Base-by-base conservation (phyloP, 768 basidiomycete species). In the Lactarius hengduanensis region DNA sequence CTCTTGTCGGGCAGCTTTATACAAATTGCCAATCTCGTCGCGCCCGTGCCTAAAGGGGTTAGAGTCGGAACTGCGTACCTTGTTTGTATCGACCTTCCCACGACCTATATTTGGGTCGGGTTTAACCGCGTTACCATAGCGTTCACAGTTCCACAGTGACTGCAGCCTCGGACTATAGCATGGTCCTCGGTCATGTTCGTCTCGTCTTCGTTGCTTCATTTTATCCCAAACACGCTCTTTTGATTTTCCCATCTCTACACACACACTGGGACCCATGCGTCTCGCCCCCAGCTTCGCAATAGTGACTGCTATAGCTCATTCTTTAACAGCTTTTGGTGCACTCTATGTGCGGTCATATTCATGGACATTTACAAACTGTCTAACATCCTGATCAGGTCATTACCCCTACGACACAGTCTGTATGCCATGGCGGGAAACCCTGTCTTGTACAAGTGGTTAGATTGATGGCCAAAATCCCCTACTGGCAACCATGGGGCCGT, bases 401-500 rank as follows among this genome's bases (percentile, higher is more conserved):
- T 11, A 43, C 13, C 26, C 70, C 70, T 9, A 45, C 32, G 20
- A 5, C n/a, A 20, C 53, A 26, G 9, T 59, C 56, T 4, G 53
- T 53, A 55, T 90, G 86, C 73, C 76, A 77, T 45, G 90, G 78
- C 30, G 86, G 84, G 13, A 74, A 84, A 68, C 67, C 81, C 7
- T 89, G 86, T 75, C 74, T 73, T 0, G 80, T 91, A 8, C 64
- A 78, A n/a, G 55, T 92, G 89, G 89, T 65, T 84, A 1, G 90
- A 92, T n/a, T 62, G 79, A 92, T 67, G 89, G 89, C 20, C 45
- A 66, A 11, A 43, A 63, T 1, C 90, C 90, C 3, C 73, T 84
- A 20, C 68, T 83, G n/a, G 50, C 76, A 7, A 64, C 71, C 40
- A 81, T 91, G 57, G 88, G 88, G 4, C 73, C 82, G 0, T 81